Evolutionary conservation across 352 stramenopile genomes (phyloP), one percentile per base, ranked within the genome.

Genomic region (Phytophthora europaea): DNA sequence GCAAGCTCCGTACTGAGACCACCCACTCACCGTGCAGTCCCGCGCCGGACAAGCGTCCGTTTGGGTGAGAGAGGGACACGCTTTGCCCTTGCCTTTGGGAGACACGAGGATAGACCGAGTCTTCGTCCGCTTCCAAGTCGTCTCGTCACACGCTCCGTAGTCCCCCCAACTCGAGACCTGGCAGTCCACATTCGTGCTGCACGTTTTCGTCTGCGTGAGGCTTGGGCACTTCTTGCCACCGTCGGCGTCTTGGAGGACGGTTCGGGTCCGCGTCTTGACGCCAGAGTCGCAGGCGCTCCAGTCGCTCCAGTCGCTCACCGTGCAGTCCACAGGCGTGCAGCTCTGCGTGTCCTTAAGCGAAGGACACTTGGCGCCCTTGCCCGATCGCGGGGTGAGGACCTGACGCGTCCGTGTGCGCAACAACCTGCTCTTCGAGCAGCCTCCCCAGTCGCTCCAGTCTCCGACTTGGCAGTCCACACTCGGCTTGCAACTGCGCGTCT

Each of bases 11-110:
- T 81, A 92, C 16, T 65, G 55, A 0, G 61, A 77, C 85, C 87
- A 94, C 5, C 83, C 84, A 8, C 68, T 90, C 0, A 91, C 80
- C 43, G 77, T 78, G 61, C 85, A 94, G 57, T 90, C 77, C 7
- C 78, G 73, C 3, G 72, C 23, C 0, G 76, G 62, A 40, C 86
- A 94, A 6, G 64, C 26, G 5, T 82, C 71, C 1, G 68, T 76
- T 50, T 79, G 67, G 0, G 75, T 70, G 2, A 94, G 68, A 3
- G 65, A 7, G 0, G 78, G 83, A 48, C 84, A 94, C 0, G 78
- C 70, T 26, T 76, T 74, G 1, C 83, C 85, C 6, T 78, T 72
- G 6, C 81, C 79, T 6, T 72, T 75, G 0, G 79, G 78, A 6
- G 67, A 68, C 15, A 84, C 75, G 1, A 86, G 2, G 33, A 93